Base-by-base conservation (phyloP, 2,329 filamentous ascomycete genomes). In the Hansfordia pulvinata region DNA sequence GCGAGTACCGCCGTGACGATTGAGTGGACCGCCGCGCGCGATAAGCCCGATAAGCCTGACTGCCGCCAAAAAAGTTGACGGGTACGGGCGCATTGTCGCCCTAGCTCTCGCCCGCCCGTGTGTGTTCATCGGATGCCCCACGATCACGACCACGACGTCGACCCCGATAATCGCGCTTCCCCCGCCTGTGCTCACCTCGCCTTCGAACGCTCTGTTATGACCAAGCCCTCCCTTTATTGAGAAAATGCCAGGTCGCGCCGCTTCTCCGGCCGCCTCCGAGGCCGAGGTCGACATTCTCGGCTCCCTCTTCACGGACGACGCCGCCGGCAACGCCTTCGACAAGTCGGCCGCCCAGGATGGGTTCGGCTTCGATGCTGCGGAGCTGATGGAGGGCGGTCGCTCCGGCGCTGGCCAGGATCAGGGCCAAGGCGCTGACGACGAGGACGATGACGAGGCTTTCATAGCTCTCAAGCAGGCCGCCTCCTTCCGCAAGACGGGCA, bases 211-310 rank as follows among this genome's bases (percentile, higher is more conserved):
- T n/a, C n/a, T n/a, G n/a, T n/a, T n/a, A n/a, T n/a, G n/a, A n/a
- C n/a, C n/a, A n/a, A n/a, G n/a, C n/a, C n/a, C n/a, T n/a, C n/a
- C n/a, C n/a, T n/a, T n/a, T n/a, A n/a, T n/a, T n/a, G n/a, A n/a
- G n/a, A n/a, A n/a, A n/a, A n/a, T n/a, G n/a, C n/a, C n/a, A n/a
- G n/a, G n/a, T 55, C 64, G 82, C 44, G 74, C 71, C 44, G 66
- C 67, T 30, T 96, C 90, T 22, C 90, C 88, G 32, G 73, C 84
- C 25, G 64, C 69, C 31, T 96, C 88, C 26, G 88, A 96, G 55
- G 80, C 76, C 38, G 90, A 93, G 47, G 74, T 92, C 44, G 90
- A 98, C 45, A 94, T 98, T 28, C 73, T 84, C 12, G 75, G 68
- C 34, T 76, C 78, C 3, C 62, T 94, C 8, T 79, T 88, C 42